Conservation (phyloP, 768 basidiomycete species). For the Macrolepiota albuminosa region DNA sequence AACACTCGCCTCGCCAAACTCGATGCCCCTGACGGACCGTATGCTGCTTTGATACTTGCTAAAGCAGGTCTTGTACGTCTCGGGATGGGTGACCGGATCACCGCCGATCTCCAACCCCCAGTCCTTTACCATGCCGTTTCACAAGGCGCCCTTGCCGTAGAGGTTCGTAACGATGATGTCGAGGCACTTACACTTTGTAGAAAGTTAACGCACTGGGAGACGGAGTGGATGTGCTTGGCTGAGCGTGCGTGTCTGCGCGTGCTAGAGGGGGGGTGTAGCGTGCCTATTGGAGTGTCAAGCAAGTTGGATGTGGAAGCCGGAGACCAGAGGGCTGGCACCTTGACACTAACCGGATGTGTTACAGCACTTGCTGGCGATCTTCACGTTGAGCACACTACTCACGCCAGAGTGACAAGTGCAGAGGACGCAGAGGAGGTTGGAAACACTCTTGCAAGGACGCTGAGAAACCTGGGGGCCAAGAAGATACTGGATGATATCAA, state of each 20-base stretch:
- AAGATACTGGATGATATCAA: slow-evolving; percentile 82
- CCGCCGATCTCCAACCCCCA: slow-evolving; percentile 69
- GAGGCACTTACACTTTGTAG: slow-evolving; percentile 60
- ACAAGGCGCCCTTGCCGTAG: slow-evolving; percentile 88
- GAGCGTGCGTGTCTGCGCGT: slow-evolving; percentile 87
- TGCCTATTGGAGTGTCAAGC: slow-evolving; percentile 84
- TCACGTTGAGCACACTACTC: slow-evolving; percentile 67
- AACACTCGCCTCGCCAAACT: slow-evolving; percentile 91
- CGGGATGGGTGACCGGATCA: slow-evolving; percentile 69
- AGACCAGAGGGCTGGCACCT: slow-evolving; percentile 24
- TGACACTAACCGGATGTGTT: slow-evolving; percentile 77
- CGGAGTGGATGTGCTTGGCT: slow-evolving; percentile 71
- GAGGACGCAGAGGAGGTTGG: slow-evolving; percentile 72
- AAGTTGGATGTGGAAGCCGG: slow-evolving; percentile 31
- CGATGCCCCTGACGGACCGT: slow-evolving; percentile 76
- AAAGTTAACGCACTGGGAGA: slow-evolving; percentile 69
- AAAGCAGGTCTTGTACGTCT: slow-evolving; percentile 87
- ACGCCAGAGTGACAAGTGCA: slow-evolving; percentile 41
- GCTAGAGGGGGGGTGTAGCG: slow-evolving; percentile 95
- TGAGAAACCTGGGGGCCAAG: slow-evolving; percentile 70
- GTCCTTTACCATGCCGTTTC: slow-evolving; percentile 85
- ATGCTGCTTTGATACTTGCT: slow-evolving; percentile 87
- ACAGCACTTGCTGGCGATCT: slow-evolving; percentile 72
- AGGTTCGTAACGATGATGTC: slow-evolving; percentile 68
- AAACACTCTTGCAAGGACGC: slow-evolving; percentile 50